Conservation (phyloP, 1,139 yeast species). For the Barnettozyma hawaiiensis region DNA sequence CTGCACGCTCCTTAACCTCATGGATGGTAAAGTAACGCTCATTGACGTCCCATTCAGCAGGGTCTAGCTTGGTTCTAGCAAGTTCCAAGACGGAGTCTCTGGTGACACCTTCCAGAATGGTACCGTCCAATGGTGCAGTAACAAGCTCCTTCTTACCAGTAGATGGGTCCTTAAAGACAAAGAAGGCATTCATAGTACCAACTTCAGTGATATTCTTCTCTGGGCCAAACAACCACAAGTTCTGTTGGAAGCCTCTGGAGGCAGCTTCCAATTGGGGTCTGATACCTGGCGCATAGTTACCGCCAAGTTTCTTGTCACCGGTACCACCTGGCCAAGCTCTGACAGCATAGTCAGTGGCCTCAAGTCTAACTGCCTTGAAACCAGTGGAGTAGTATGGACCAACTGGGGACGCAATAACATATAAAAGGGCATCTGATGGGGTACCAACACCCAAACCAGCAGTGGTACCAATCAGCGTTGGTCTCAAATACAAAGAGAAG, state of each 20-base stretch:
- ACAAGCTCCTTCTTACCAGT: slow-evolving; percentile 87
- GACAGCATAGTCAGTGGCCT: slow-evolving; percentile 91
- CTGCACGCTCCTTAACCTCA: slow-evolving; percentile 75
- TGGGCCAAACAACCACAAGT: slow-evolving; percentile 92
- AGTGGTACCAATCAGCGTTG: slow-evolving; percentile 90
- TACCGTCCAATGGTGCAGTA: slow-evolving; percentile 96
- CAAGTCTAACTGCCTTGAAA: slow-evolving; percentile 87
- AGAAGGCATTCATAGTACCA: slow-evolving; percentile 95
- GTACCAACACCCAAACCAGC: slow-evolving; percentile 77
- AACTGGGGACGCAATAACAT: slow-evolving; percentile 88
- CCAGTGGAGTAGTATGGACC: slow-evolving; percentile 91
- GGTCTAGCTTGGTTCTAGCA: slow-evolving; percentile 66
- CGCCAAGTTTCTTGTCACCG: slow-evolving; percentile 94
- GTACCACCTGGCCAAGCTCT: slow-evolving; percentile 99
- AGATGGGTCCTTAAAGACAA: slow-evolving; percentile 61
- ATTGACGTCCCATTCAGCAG: slow-evolving; percentile 68
- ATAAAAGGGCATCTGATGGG: slow-evolving; percentile 77
- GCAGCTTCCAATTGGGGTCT: slow-evolving; percentile 89
- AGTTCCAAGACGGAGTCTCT: slow-evolving; percentile 81
- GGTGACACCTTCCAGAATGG: slow-evolving; percentile 94
- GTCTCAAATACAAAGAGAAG: slow-evolving; percentile 87
- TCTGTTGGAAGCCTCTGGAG: slow-evolving; percentile 83
- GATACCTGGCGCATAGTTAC: slow-evolving; percentile 94
- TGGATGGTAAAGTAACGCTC: slow-evolving; percentile 80
- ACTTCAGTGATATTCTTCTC: slow-evolving; percentile 90